phyloP scores from a whole-genome alignment of 75 land plant species.

The Cunninghamia lanceolata region DNA sequence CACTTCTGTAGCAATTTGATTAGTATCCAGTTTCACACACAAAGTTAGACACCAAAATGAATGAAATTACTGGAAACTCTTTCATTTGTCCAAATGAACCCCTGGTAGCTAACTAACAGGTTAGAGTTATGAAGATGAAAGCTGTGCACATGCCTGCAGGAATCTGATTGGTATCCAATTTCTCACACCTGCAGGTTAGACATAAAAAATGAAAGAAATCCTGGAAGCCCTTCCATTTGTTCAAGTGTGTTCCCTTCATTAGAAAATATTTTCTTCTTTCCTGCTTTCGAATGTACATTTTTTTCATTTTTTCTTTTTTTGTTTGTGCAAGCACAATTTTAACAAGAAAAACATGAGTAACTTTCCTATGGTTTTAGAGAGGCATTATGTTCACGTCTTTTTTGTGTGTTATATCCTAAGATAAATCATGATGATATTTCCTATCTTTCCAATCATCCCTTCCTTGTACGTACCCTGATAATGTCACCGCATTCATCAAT shows the following conservation, averaged over 20 bases:
- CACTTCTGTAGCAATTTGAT: not conserved
- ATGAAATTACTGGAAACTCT: not conserved
- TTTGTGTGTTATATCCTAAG: not conserved
- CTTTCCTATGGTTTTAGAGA: not conserved
- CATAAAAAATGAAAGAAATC: not conserved
- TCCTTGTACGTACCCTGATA: no score
- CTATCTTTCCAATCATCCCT: not conserved
- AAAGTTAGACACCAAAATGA: not conserved
- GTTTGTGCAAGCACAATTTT: not conserved
- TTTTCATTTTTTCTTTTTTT: not conserved
- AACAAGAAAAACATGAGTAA: not conserved
- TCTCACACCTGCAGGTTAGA: not conserved
- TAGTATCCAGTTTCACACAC: not conserved
- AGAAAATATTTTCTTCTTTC: not conserved
- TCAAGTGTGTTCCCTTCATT: not conserved
- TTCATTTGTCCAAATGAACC: not conserved
- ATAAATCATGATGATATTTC: not conserved
- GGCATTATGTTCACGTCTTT: not conserved
- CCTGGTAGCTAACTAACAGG: not conserved
- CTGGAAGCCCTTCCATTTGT: not conserved
- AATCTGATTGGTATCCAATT: not conserved
- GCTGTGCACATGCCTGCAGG: not conserved
- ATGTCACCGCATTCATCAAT: no score
- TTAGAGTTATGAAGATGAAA: not conserved
- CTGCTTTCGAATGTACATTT: not conserved